phyloP scores from a whole-genome alignment of 2,329 filamentous ascomycete species.

The Sporothrix protearum region DNA sequence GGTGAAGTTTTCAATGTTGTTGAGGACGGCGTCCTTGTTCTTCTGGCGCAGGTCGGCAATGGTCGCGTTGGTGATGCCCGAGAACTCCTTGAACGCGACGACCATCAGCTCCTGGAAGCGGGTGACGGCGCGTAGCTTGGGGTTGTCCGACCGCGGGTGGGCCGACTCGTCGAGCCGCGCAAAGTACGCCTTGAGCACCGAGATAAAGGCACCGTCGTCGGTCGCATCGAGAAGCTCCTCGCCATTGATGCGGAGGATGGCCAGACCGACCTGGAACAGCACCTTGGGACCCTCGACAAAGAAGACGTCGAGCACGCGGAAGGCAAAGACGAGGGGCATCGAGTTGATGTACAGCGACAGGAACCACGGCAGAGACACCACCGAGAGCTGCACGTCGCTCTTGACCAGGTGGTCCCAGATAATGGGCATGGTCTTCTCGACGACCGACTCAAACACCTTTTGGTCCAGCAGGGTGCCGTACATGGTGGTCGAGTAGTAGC shows the following conservation, averaged over 20 bases:
- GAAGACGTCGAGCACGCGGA: constrained; percentile 94
- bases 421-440: constrained; percentile 98
- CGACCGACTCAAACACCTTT: constrained; percentile 92
- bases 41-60: constrained; percentile 85
- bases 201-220: constrained; percentile 96
- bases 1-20: constrained; percentile 95
- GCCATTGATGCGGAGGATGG: constrained; percentile 95
- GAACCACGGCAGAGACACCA: constrained; percentile 97
- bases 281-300: constrained; percentile 98
- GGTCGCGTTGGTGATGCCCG: constrained; percentile 87
- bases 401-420: constrained; percentile 98
- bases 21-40: constrained; percentile 90
- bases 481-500: constrained; percentile 99
- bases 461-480: constrained; percentile 96
- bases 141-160: constrained; percentile 91
- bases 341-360: constrained; percentile 98
- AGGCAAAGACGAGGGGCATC: constrained; percentile 97
- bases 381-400: constrained; percentile 93
- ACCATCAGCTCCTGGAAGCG: constrained; percentile 98
- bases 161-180: constrained; percentile 89
- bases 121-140: constrained; percentile 89
- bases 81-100: constrained; percentile 97
- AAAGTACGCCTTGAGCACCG: constrained; percentile 92
- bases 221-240: constrained; percentile 90
- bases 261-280: constrained; percentile 91